Base-by-base conservation (phyloP, 805 yeast species). In the Lachancea waltii region DNA sequence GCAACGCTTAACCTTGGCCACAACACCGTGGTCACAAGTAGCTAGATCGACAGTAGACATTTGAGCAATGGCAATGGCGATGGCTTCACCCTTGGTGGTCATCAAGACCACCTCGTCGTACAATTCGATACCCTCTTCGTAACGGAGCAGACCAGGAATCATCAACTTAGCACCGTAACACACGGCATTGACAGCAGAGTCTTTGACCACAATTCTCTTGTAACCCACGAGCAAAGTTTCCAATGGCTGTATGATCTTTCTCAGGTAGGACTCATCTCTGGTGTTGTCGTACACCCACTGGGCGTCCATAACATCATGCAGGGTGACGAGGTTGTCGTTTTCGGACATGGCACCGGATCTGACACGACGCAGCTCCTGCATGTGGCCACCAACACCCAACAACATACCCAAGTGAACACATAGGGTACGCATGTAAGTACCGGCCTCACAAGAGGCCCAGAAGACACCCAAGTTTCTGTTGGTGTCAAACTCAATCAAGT, bases 401-500 rank as follows among this genome's bases (percentile, higher is more conserved):
- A 92, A 74, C 95, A 92, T 89, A 70, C 98, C 98, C 58, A 92
- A 72, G 68, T 92, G 98, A 41, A 92, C 98, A 81, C 98, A 92
- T 55, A 92, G 72, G 35, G 98, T 92, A 77, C 98, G 84, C 96
- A 92, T 92, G 70, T 92, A 92, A 44, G 98, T 92, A 69, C 98
- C 98, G 45, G 98, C 98, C 73, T 92, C 98, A 76, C 98, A 92
- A 29, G 95, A 84, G 43, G 97, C 98, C 98, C 98, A 92, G 72
- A 92, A 92, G 24, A 92, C 97, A 70, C 95, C 95, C 46, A 92
- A 74, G 54, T 92, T 90, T 67, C 97, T 82, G 69, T 92, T 89
- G 68, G 87, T 84, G 69, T 89, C 98, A 59, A 92, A 92, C 69
- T 92, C 98, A 56, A 92, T 79, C 62, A 92, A 73, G 50, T 90